These are phyloP conservation scores for Phaeolepiota aurea DNA, from an alignment of 768 basidiomycete genomes.

Conservation along the genomic window DNA sequence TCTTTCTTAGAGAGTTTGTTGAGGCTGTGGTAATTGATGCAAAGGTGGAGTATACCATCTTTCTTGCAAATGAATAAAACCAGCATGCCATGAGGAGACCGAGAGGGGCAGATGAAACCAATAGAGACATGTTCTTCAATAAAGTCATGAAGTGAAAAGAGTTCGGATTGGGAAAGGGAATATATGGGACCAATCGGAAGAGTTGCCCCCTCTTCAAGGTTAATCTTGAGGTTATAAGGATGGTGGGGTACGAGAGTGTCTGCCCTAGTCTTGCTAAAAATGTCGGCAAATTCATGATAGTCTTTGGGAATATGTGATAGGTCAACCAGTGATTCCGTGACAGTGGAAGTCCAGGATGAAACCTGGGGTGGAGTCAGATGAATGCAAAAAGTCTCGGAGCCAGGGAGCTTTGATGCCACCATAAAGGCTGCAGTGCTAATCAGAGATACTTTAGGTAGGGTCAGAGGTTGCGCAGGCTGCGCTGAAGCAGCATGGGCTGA, in stretches of 20 bases:
- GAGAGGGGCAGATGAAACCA: not conserved
- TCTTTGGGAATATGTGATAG: not conserved
- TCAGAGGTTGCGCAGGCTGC: too few relatives aligned
- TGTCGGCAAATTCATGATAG: not conserved
- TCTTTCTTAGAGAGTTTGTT: slow-evolving; percentile 28
- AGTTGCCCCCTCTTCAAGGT: not conserved
- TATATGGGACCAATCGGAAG: not conserved
- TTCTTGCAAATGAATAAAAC: not conserved
- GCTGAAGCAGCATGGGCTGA: too few relatives aligned
- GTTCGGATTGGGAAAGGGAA: not conserved
- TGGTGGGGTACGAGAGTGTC: too few relatives aligned
- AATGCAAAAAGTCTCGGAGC: too few relatives aligned
- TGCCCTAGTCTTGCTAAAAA: not conserved
- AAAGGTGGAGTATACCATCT: not conserved
- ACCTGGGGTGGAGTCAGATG: too few relatives aligned
- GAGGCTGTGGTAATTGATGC: not conserved
- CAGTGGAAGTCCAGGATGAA: too few relatives aligned
- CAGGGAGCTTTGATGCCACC: too few relatives aligned
- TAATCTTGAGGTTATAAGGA: not conserved
- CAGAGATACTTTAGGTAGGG: too few relatives aligned
- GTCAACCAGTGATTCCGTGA: too few relatives aligned
- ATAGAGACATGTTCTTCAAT: not conserved
- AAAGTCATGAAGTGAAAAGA: not conserved
- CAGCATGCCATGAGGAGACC: not conserved
- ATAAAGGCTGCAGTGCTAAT: too few relatives aligned